Conservation (phyloP, 2,329 filamentous ascomycete species). For the Microsporum ferrugineum region DNA sequence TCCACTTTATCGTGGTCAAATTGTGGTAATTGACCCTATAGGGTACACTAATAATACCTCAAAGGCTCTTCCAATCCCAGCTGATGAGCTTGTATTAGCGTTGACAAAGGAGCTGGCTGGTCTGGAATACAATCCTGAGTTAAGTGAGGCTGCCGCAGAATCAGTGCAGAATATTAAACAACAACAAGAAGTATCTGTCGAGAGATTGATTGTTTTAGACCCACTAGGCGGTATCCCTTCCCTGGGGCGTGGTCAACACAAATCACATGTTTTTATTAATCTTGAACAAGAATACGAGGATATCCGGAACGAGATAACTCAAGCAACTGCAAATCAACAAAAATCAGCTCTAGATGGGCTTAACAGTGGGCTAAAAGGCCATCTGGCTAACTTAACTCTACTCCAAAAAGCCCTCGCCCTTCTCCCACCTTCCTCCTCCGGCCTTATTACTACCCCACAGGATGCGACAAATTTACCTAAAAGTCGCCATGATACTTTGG, state of each 20-base stretch:
- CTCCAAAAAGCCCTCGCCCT: conserved; percentile 59
- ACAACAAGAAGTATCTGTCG: conserved; percentile 52
- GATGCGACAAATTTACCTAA: conserved; percentile 58
- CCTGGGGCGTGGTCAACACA: conserved; percentile 41
- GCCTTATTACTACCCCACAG: conserved; percentile 72
- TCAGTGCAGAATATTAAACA: conserved; percentile 30
- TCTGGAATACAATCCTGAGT: conserved; percentile 40
- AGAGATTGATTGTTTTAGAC: conserved; percentile 82
- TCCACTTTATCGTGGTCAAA: conserved; percentile 55
- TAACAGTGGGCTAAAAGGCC: conserved; percentile 31
- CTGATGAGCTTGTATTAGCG: conserved; percentile 60
- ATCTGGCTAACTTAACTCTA: conserved; percentile 62
- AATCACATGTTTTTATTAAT: conserved; percentile 78
- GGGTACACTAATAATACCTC: conserved; percentile 47
- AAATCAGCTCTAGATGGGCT: conserved; percentile 5
- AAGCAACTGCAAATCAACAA: conserved; percentile 13
- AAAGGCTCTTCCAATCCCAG: conserved; percentile 38
- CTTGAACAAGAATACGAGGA: conserved; percentile 75
- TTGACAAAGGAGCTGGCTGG: conserved; percentile 66
- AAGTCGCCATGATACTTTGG: conserved; percentile 20
- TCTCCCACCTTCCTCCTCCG: conserved; percentile 74
- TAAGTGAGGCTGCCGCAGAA: conserved; percentile 34
- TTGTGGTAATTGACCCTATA: conserved; percentile 57
- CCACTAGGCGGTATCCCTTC: conserved; percentile 74
- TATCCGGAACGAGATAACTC: conserved; percentile 52